These are phyloP conservation scores for Epichloe scottii DNA, from an alignment of 2,329 filamentous ascomycete species.

Conservation along the genomic window DNA sequence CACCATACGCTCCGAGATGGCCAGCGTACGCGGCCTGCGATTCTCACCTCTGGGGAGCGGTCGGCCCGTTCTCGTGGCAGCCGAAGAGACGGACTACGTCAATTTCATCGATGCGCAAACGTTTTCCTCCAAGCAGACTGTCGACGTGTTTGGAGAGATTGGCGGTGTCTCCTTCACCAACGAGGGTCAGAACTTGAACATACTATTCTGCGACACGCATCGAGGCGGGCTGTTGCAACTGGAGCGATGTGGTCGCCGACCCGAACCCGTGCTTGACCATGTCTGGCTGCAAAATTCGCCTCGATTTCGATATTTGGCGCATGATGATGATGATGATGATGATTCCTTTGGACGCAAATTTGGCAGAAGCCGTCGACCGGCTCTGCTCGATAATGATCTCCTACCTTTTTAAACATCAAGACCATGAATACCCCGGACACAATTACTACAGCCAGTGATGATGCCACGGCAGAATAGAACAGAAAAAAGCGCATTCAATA, in stretches of 20 bases:
- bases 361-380: slow-evolving; percentile 3
- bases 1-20: slow-evolving; percentile 51
- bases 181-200: slow-evolving; percentile 53
- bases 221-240: slow-evolving; percentile 57
- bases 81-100: slow-evolving; percentile 64
- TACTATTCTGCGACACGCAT: slow-evolving; percentile 52
- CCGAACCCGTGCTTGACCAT: slow-evolving; percentile 14
- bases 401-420: slow-evolving; percentile 10
- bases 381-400: slow-evolving; percentile 10
- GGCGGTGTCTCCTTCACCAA: slow-evolving; percentile 56
- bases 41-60: slow-evolving; percentile 64
- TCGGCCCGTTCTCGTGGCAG: slow-evolving; percentile 53
- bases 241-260: slow-evolving; percentile 29
- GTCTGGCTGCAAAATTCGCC: slow-evolving; percentile 7
- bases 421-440: not conserved
- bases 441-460: not conserved
- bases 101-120: slow-evolving; percentile 57
- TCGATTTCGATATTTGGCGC: not conserved
- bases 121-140: slow-evolving; percentile 51
- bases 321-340: slow-evolving; percentile 6
- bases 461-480: not conserved
- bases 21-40: slow-evolving; percentile 53
- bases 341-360: slow-evolving; percentile 1
- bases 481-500: not conserved
- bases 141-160: slow-evolving; percentile 66